Percentiles rank a stretch among this genome's conserved stretches.
phyloP scores from a whole-genome alignment of 768 basidiomycete species.

The Termitomyces sp. region DNA sequence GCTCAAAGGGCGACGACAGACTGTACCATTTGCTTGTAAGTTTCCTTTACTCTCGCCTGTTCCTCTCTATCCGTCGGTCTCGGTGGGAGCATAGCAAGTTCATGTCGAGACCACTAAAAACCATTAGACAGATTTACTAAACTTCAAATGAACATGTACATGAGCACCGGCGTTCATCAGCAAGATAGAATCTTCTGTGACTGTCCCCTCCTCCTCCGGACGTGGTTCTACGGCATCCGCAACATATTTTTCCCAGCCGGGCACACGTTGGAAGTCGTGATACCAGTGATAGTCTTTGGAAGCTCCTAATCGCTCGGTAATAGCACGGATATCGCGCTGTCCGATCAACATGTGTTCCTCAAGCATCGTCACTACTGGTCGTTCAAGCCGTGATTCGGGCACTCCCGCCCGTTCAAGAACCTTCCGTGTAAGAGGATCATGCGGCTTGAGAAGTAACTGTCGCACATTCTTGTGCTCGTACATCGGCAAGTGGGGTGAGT shows the following conservation, averaged over 20 bases:
- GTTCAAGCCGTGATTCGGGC: slow-evolving; percentile 20
- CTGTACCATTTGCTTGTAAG: slow-evolving; percentile 22
- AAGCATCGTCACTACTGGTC: slow-evolving; percentile 23
- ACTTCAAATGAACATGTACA: slow-evolving; percentile 8
- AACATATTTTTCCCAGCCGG: slow-evolving; percentile 21
- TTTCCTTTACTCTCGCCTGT: slow-evolving; percentile 21
- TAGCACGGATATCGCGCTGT: slow-evolving; percentile 19
- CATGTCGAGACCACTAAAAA: slow-evolving; percentile 22
- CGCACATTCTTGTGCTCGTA: slow-evolving; percentile 20
- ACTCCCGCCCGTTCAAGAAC: slow-evolving; percentile 19
- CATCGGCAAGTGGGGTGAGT: slow-evolving; percentile 16
- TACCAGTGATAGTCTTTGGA: slow-evolving; percentile 19
- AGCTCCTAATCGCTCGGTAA: slow-evolving; percentile 20
- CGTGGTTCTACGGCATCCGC: slow-evolving; percentile 14
- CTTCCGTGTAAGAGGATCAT: slow-evolving; percentile 16
- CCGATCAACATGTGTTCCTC: slow-evolving; percentile 24
- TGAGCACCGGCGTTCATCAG: slow-evolving; percentile 23
- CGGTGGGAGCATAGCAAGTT: slow-evolving; percentile 21
- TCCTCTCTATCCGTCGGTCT: slow-evolving; percentile 17
- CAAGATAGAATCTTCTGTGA: slow-evolving; percentile 23
- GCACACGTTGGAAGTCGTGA: slow-evolving; percentile 20
- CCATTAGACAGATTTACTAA: not conserved
- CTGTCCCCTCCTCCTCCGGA: slow-evolving; percentile 17
- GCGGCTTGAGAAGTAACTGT: slow-evolving; percentile 18
- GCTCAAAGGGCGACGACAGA: not conserved